Conservation (phyloP, 1,284 basidiomycete species). For the Pholiota adiposa region DNA sequence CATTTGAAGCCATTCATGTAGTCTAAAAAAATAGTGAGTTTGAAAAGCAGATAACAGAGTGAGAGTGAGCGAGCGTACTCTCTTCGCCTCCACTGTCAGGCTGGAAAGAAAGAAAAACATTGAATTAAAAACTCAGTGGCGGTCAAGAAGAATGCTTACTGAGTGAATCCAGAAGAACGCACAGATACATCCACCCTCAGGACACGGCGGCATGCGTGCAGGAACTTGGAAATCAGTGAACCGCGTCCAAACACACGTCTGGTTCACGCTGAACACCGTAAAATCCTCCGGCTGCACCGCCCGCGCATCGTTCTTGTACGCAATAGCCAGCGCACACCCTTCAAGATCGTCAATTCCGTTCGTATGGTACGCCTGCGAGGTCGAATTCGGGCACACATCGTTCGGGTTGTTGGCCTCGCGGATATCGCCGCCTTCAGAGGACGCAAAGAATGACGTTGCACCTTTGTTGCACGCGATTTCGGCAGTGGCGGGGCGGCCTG, state of each 20-base stretch:
- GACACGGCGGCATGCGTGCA: slow-evolving; percentile 67
- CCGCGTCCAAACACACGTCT: slow-evolving; percentile 71
- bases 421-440: slow-evolving; percentile 54
- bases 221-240: slow-evolving; percentile 72
- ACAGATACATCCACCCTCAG: slow-evolving; percentile 66
- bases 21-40: slow-evolving; percentile 35
- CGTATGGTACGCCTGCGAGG: slow-evolving; percentile 54
- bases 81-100: slow-evolving; percentile 31
- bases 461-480: slow-evolving; percentile 63
- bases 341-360: slow-evolving; percentile 54
- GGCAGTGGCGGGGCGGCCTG: slow-evolving; percentile 50
- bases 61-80: no score
- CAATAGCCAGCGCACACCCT: slow-evolving; percentile 73
- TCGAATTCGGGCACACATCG: slow-evolving; percentile 53
- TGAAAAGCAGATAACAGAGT: slow-evolving; percentile 6
- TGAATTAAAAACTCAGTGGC: neutral
- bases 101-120: slow-evolving; percentile 5
- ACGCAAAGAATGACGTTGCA: slow-evolving; percentile 54
- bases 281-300: slow-evolving; percentile 68
- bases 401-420: slow-evolving; percentile 44
- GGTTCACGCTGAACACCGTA: slow-evolving; percentile 73
- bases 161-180: slow-evolving; percentile 78
- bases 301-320: slow-evolving; percentile 63
- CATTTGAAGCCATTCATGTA: slow-evolving; percentile 83
- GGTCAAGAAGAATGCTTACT: slow-evolving; percentile 28